Conservation (phyloP, 257 asterid species). For the Thymus quinquecostatus region DNA sequence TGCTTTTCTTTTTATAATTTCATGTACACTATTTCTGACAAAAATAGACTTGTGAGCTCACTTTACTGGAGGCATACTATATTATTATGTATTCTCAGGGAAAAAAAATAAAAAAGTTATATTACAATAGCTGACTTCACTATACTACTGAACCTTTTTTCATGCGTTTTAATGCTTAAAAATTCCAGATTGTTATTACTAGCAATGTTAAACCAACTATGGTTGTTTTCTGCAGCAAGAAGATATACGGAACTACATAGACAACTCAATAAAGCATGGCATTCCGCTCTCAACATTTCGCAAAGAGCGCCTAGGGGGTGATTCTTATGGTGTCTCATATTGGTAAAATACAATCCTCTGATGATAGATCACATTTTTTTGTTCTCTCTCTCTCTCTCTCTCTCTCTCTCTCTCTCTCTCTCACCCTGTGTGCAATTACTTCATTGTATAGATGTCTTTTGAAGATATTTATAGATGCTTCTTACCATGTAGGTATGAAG, state of each 20-base stretch:
- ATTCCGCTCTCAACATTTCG: conserved; percentile 73
- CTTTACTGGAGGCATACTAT: conserved; percentile 11
- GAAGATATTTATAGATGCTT: conserved; percentile 14
- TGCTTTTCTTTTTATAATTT: conserved; percentile 1
- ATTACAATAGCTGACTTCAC: not conserved
- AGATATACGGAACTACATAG: conserved; percentile 84
- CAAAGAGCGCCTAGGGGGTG: conserved; percentile 93
- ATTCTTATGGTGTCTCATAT: conserved; percentile 91
- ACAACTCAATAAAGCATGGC: conserved; percentile 78
- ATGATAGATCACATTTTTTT: not conserved
- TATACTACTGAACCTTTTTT: not conserved
- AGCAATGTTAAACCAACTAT: conserved; percentile 25
- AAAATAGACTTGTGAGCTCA: conserved; percentile 1
- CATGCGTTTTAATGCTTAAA: not conserved
- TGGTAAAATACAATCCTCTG: conserved; percentile 58
- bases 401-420: not conserved
- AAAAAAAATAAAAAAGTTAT: not conserved
- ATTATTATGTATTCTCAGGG: not conserved
- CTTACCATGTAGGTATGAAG: conserved; percentile 74
- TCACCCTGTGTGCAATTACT: conserved; percentile 19
- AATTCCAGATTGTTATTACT: not conserved
- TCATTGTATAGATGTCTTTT: conserved; percentile 21
- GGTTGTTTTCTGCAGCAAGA: conserved; percentile 83
- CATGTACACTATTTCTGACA: conserved; percentile 4
- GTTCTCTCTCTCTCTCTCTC: conserved; percentile 7